phyloP scores from a whole-genome alignment of 2,329 filamentous ascomycete genomes.

The Botryotinia narcissicola region DNA sequence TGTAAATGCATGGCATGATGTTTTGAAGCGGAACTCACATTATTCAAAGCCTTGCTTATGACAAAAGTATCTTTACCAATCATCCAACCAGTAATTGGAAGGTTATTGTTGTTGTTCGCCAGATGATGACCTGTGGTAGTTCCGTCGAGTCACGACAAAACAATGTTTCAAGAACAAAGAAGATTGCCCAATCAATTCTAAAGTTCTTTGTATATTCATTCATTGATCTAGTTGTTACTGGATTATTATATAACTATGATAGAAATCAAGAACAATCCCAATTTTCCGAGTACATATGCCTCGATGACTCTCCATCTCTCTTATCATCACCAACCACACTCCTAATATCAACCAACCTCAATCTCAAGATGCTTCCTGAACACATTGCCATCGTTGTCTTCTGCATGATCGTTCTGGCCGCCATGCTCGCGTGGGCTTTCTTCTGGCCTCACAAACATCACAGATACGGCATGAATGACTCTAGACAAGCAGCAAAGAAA shows the following conservation, averaged over 20 bases:
- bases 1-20: slow-evolving; percentile 10
- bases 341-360: not conserved
- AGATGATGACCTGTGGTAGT: not conserved
- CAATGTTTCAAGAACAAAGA: not conserved
- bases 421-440: slow-evolving; percentile 15
- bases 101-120: not conserved
- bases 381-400: slow-evolving; percentile 1
- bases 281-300: slow-evolving; percentile 1
- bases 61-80: not conserved
- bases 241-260: not conserved
- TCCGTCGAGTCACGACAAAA: not conserved
- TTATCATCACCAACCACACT: not conserved
- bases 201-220: not conserved
- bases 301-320: not conserved
- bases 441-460: slow-evolving; percentile 2
- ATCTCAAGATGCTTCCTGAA: not conserved
- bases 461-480: not conserved
- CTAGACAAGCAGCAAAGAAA: not conserved
- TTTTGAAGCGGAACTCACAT: not conserved
- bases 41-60: not conserved
- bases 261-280: not conserved
- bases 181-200: not conserved
- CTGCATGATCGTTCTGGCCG: slow-evolving; percentile 2
- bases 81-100: no score
- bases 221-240: not conserved